phyloP scores from a whole-genome alignment of 2,329 filamentous ascomycete genomes.

The Pezicula radicicola region DNA sequence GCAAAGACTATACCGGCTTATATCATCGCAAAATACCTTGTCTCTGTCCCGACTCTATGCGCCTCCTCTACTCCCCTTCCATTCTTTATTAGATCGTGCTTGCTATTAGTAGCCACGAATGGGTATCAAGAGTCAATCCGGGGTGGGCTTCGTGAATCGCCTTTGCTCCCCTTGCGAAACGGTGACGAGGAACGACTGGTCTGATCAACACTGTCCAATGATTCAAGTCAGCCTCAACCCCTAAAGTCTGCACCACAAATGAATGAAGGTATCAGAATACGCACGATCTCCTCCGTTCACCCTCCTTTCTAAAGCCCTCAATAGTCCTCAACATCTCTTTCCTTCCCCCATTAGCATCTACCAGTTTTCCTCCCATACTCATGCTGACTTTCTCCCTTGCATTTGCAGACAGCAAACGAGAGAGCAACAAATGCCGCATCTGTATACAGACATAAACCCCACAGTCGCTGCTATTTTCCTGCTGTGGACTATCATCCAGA shows the following conservation, averaged over 20 bases:
- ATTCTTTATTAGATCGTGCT: too few relatives aligned
- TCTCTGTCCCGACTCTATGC: too few relatives aligned
- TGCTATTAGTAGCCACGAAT: background rate
- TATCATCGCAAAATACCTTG: too few relatives aligned
- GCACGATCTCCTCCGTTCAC: conserved; percentile 78
- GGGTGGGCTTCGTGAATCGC: conserved; percentile 4
- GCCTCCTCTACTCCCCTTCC: too few relatives aligned
- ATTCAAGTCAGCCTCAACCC: background rate
- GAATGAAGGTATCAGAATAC: conserved; percentile 32
- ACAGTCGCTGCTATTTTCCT: conserved; percentile 90
- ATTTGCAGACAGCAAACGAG: conserved; percentile 75
- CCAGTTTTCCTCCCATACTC: conserved; percentile 82
- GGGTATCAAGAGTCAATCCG: conserved; percentile 7
- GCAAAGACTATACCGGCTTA: too few relatives aligned
- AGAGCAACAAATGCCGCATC: conserved; percentile 91
- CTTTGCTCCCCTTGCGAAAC: background rate
- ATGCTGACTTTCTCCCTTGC: conserved; percentile 87
- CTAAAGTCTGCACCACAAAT: background rate
- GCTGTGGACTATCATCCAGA: conserved; percentile 81
- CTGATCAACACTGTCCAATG: background rate
- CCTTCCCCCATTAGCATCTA: conserved; percentile 75
- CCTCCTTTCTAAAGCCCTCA: conserved; percentile 81
- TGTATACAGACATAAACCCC: conserved; percentile 94
- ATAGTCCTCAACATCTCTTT: conserved; percentile 93
- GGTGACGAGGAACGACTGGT: conserved; percentile 1